Conservation (phyloP, 176 grass and related monocot genomes). For the Thinopyrum elongatum region DNA sequence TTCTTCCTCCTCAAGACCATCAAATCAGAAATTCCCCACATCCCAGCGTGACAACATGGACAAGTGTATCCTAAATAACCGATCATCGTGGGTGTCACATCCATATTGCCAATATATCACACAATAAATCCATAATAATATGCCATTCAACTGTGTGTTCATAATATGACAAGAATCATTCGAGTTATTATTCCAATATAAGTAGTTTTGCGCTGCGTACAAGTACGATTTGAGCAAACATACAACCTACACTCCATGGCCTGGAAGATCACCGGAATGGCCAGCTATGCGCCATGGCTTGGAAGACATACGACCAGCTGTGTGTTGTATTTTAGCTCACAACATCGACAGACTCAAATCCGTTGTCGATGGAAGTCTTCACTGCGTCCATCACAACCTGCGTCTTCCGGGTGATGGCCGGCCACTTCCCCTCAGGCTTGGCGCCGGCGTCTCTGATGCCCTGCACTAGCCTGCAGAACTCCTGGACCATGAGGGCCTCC, state of each 20-base stretch:
- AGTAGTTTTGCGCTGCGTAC: background rate
- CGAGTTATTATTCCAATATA: background rate
- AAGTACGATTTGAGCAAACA: background rate
- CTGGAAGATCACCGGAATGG: too few species aligned
- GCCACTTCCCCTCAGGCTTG: constrained; percentile 63
- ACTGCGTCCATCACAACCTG: constrained; percentile 73
- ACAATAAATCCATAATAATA: too few species aligned
- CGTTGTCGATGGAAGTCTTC: constrained; percentile 57
- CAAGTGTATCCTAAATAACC: too few species aligned
- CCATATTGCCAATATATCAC: too few species aligned
- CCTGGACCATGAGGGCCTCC: constrained; percentile 70
- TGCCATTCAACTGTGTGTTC: too few species aligned
- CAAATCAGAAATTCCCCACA: too few species aligned
- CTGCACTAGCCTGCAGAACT: constrained; percentile 53
- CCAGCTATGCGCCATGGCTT: background rate
- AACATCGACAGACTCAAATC: constrained; percentile 50
- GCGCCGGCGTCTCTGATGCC: constrained; percentile 42
- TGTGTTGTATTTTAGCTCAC: constrained; percentile 7
- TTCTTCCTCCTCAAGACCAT: too few species aligned
- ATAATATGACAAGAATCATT: background rate
- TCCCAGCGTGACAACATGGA: too few species aligned
- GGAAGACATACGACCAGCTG: background rate
- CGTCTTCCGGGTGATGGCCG: constrained; percentile 59
- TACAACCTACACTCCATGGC: too few species aligned
- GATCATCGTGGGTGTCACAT: too few species aligned